A percentile compares a stretch with the other conserved stretches of the same genome.
These are phyloP conservation scores for Thamnidium elegans DNA, from an alignment of 192 early-diverging fungal genomes.

Conservation along the genomic window DNA sequence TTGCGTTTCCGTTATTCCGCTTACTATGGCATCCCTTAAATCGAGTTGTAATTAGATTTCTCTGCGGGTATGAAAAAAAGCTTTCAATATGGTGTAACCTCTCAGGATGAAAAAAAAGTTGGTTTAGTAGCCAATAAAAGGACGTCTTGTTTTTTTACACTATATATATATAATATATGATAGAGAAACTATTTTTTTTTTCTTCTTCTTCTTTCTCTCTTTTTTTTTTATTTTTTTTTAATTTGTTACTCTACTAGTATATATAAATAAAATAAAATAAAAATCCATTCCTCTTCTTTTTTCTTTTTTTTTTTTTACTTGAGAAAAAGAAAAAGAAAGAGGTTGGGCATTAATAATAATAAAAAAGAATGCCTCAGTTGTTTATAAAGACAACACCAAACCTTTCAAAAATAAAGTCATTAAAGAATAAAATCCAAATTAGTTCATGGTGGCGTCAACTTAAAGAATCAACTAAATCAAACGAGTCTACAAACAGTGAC, in stretches of 20 bases:
- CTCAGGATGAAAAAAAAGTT: too few species aligned
- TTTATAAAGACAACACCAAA: conserved; percentile 2
- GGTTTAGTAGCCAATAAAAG: too few species aligned
- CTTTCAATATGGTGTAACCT: too few species aligned
- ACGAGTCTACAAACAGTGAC: not conserved
- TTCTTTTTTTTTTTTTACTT: not conserved
- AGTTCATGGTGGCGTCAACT: conserved; percentile 10
- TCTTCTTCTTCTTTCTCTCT: not conserved
- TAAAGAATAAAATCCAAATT: conserved; percentile 4
- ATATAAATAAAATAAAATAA: too few species aligned
- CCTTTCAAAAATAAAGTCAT: not conserved
- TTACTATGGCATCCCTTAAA: too few species aligned
- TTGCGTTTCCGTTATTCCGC: too few species aligned
- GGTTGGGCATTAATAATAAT: too few species aligned
- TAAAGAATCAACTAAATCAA: not conserved
- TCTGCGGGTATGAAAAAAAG: too few species aligned
- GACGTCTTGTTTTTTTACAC: not conserved
- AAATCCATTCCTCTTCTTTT: not conserved
- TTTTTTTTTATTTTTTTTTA: not conserved
- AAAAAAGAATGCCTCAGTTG: not conserved
- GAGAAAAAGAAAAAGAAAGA: not conserved
- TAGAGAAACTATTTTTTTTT: too few species aligned
- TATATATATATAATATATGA: too few species aligned
- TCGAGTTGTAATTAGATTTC: too few species aligned
- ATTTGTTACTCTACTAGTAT: too few species aligned